These are phyloP conservation scores for Trypanosoma melophagium DNA, from an alignment of 208 protist genomes.

Conservation along the genomic window DNA sequence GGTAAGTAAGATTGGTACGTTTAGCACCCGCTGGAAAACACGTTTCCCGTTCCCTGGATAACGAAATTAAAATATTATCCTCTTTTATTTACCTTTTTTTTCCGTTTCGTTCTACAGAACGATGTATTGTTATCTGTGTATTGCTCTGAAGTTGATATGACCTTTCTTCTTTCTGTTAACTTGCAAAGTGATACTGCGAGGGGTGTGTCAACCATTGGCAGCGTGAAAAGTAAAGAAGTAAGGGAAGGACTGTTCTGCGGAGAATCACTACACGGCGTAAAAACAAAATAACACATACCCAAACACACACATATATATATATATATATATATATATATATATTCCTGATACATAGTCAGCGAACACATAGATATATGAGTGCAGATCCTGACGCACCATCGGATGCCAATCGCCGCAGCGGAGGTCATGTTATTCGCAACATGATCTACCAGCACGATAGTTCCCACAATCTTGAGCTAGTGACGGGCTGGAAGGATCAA, in stretches of 20 bases:
- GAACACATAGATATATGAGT: constrained; percentile 40
- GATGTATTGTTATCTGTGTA: no score
- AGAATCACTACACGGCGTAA: no score
- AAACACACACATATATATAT: background rate
- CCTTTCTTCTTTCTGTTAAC: no score
- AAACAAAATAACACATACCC: no score
- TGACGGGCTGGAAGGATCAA: constrained; percentile 74
- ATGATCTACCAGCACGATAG: constrained; percentile 76
- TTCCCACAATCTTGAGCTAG: constrained; percentile 54
- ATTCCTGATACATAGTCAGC: background rate
- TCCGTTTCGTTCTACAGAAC: background rate
- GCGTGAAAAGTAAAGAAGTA: no score
- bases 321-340: background rate
- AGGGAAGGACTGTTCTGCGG: no score
- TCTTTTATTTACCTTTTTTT: constrained; percentile 3
- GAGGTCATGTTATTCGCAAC: constrained; percentile 78
- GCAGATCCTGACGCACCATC: constrained; percentile 66
- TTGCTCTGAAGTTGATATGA: no score
- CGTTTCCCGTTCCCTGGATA: constrained; percentile 79
- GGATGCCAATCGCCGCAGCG: constrained; percentile 51
- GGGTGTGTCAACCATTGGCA: no score
- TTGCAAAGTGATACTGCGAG: no score
- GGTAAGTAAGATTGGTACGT: constrained; percentile 66
- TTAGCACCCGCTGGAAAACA: constrained; percentile 79
- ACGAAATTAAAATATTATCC: constrained; percentile 3